Conservation (phyloP, 1,284 basidiomycete genomes). For the Boletus holoroseus region DNA sequence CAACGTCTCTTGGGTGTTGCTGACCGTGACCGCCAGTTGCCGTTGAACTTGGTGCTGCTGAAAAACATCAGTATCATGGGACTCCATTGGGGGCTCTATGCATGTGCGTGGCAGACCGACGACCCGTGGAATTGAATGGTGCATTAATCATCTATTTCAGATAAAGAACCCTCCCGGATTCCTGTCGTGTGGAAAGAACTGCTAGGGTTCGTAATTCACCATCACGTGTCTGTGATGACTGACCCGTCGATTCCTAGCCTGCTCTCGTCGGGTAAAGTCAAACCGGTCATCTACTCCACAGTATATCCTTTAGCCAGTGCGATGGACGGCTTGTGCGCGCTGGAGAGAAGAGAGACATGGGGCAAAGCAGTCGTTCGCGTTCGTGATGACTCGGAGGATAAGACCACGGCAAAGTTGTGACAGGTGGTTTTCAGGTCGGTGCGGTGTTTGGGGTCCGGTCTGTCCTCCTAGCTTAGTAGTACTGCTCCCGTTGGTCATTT, state of each 20-base stretch:
- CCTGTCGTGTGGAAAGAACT: conserved; percentile 72
- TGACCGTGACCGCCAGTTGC: conserved; percentile 47
- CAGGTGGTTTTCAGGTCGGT: not conserved
- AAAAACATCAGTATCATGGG: conserved; percentile 84
- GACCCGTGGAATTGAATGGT: not conserved
- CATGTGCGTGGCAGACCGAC: conserved; percentile 41
- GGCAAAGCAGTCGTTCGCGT: conserved; percentile 82
- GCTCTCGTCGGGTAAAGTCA: conserved; percentile 59
- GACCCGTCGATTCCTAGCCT: conserved; percentile 41
- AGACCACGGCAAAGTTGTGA: conserved; percentile 33
- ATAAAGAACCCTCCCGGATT: conserved; percentile 62
- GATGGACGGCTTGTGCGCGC: conserved; percentile 60
- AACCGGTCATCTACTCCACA: conserved; percentile 70
- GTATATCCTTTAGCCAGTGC: conserved; percentile 60
- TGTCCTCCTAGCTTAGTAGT: conserved; percentile 2
- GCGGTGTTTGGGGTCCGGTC: conserved; percentile 26
- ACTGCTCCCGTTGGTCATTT: not conserved
- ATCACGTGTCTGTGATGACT: conserved; percentile 1
- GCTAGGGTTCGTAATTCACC: conserved; percentile 46
- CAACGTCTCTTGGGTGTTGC: not conserved
- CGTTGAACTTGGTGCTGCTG: conserved; percentile 82
- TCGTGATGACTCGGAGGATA: conserved; percentile 40
- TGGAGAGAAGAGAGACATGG: conserved; percentile 86
- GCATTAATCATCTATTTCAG: conserved; percentile 35
- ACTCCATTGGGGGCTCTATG: conserved; percentile 82